Evolutionary conservation across 352 stramenopile genomes (phyloP).

Genomic region (Hyaloperonospora arabidopsidis): DNA sequence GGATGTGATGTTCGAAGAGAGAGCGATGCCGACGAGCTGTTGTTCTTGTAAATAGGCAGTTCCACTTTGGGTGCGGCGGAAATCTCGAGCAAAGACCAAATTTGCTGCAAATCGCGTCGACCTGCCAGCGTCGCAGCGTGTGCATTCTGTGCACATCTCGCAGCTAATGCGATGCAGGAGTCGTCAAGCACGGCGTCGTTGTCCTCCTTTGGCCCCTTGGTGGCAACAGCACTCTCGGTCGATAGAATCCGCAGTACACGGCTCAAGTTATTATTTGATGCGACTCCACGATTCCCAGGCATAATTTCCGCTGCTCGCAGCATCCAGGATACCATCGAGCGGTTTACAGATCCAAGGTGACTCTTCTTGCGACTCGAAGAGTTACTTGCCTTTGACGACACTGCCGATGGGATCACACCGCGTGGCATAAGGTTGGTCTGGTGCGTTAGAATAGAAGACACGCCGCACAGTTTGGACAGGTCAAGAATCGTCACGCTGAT

Average conservation of each 20-base stretch:
- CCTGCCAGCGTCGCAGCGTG: slow-evolving; percentile 44
- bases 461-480: slow-evolving; percentile 63
- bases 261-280: slow-evolving; percentile 34
- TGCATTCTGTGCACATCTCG: slow-evolving; percentile 57
- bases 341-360: slow-evolving; percentile 25
- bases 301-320: slow-evolving; percentile 37
- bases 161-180: slow-evolving; percentile 15
- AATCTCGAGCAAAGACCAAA: slow-evolving; percentile 75
- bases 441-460: slow-evolving; percentile 69
- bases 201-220: slow-evolving; percentile 5
- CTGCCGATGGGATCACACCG: slow-evolving; percentile 2
- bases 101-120: slow-evolving; percentile 61
- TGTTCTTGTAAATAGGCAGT: slow-evolving; percentile 39
- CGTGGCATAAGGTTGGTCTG: slow-evolving; percentile 34
- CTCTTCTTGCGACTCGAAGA: slow-evolving; percentile 14
- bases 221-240: slow-evolving; percentile 10
- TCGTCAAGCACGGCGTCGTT: slow-evolving; percentile 6
- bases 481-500: slow-evolving; percentile 67
- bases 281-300: slow-evolving; percentile 14
- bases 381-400: slow-evolving; percentile 14
- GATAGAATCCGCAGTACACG: slow-evolving; percentile 39
- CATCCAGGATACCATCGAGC: slow-evolving; percentile 60
- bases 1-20: slow-evolving; percentile 44
- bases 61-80: slow-evolving; percentile 45
- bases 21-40: slow-evolving; percentile 14